Percentiles rank a stretch among this genome's conserved stretches.
Evolutionary conservation across 2,329 filamentous ascomycete species (phyloP).

Genomic region (Pseudocercospora fuligena): DNA sequence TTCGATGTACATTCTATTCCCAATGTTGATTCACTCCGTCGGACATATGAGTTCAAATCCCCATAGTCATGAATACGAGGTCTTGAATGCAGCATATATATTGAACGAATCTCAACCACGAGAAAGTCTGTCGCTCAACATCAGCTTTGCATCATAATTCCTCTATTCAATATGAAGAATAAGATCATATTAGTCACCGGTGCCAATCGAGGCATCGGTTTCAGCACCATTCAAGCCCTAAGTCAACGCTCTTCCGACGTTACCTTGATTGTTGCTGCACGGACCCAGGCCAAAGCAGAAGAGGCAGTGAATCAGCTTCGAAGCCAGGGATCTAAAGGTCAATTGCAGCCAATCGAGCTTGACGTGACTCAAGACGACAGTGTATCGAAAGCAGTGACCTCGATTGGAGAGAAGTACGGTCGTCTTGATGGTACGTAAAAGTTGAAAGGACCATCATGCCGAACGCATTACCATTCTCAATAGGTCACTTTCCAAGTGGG

Average conservation of each 20-base stretch:
- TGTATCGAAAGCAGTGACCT: conserved; percentile 30
- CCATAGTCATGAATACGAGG: background rate
- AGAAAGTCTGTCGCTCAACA: background rate
- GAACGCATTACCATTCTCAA: background rate
- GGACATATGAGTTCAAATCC: background rate
- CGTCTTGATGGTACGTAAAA: conserved; percentile 33
- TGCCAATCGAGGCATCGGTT: conserved; percentile 33
- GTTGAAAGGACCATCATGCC: background rate
- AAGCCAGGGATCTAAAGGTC: conserved; percentile 26
- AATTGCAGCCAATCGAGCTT: conserved; percentile 35
- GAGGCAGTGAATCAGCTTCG: conserved; percentile 36
- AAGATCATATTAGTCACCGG: conserved; percentile 30
- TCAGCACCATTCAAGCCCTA: conserved; percentile 29
- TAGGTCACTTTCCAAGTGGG: background rate
- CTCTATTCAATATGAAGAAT: background rate
- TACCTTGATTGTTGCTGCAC: conserved; percentile 41
- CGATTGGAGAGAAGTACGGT: conserved; percentile 33
- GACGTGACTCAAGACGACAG: conserved; percentile 39
- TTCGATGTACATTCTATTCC: background rate
- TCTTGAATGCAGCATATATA: background rate
- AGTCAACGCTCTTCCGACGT: conserved; percentile 31
- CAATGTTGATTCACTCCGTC: background rate
- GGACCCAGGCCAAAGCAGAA: conserved; percentile 33
- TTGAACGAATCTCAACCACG: background rate
- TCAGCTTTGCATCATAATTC: background rate